Percentiles rank a stretch among this genome's conserved stretches.
Evolutionary conservation across 202 grass and related monocot genomes (phyloP).

Genomic region (Zizania palustris): DNA sequence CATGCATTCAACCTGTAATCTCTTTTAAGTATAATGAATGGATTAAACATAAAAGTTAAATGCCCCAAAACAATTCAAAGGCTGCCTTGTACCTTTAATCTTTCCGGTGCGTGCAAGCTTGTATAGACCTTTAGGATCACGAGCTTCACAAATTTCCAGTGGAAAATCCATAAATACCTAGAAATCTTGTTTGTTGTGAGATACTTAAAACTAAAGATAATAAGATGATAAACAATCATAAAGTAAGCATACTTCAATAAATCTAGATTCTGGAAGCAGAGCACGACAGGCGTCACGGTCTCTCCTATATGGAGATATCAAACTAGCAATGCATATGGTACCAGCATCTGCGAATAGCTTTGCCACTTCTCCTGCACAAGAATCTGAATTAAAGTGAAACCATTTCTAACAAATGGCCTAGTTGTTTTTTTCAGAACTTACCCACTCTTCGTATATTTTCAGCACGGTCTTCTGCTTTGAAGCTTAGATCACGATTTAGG

Average conservation of each 20-base stretch:
- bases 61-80: slow-evolving; percentile 22
- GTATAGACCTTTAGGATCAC: slow-evolving; percentile 96
- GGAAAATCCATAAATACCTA: slow-evolving; percentile 91
- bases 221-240: slow-evolving; percentile 17
- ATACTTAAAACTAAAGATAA: slow-evolving; percentile 33
- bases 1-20: background rate
- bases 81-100: slow-evolving; percentile 68
- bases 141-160: slow-evolving; percentile 82
- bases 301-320: slow-evolving; percentile 95
- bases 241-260: slow-evolving; percentile 73
- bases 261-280: slow-evolving; percentile 76
- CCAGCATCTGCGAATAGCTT: slow-evolving; percentile 94
- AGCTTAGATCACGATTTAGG: slow-evolving; percentile 83
- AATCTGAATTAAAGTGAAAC: slow-evolving; percentile 31
- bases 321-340: slow-evolving; percentile 87
- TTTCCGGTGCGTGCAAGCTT: slow-evolving; percentile 95
- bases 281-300: slow-evolving; percentile 86
- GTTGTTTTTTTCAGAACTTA: slow-evolving; percentile 36
- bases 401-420: background rate
- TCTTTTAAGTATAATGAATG: slow-evolving; percentile 12
- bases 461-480: slow-evolving; percentile 81
- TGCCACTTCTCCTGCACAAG: slow-evolving; percentile 81
- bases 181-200: slow-evolving; percentile 39
- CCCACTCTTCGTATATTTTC: slow-evolving; percentile 96
- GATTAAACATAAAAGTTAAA: background rate